Evolutionary conservation across 2,329 filamentous ascomycete genomes (phyloP), one percentile per base, ranked within the genome.

Genomic region (Rhinocladiella similis): DNA sequence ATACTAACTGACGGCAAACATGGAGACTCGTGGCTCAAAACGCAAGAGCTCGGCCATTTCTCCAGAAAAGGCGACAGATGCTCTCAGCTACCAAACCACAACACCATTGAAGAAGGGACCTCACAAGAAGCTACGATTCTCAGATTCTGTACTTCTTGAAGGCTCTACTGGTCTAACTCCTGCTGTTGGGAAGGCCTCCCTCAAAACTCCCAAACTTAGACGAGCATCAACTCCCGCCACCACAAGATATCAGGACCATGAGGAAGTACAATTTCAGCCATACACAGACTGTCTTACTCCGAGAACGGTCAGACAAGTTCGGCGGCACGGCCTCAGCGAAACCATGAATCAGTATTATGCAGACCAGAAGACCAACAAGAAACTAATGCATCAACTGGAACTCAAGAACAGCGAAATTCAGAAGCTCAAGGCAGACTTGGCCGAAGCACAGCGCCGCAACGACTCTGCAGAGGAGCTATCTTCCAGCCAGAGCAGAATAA

Each of bases 61-160:
- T 25, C 64, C 64, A 9, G 25, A 48, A 42, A 66, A 63, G 47
- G 50, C 54, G 38, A 19, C 42, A 43, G 46, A 50, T 10, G 14
- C 19, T 46, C 6, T 18, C 5, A 36, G n/a, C 10, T 12, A n/a
- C 35, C 27, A 47, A 12, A 35, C 48, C 43, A 57, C 56, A 50
- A 67, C 65, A 7, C 65, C 65, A 4, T 54, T 64, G 5, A 57
- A 47, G 10, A 55, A 53, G 47, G 56, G 64, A 63, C 60, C 66
- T 13, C 67, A 66, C 36, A 79, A 79, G 60, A 72, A 68, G 60
- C 73, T 76, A 35, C 74, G 77, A 22, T 77, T 78, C 62, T 78
- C 77, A 1, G 75, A 77, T 48, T 72, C 74, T 5, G 71, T 71
- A 5, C 69, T 69, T 41, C 35, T 47, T 2, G 54, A 47, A 36